These are phyloP conservation scores for Halenospora varia DNA, from an alignment of 495 filamentous ascomycete genomes.

Conservation along the genomic window DNA sequence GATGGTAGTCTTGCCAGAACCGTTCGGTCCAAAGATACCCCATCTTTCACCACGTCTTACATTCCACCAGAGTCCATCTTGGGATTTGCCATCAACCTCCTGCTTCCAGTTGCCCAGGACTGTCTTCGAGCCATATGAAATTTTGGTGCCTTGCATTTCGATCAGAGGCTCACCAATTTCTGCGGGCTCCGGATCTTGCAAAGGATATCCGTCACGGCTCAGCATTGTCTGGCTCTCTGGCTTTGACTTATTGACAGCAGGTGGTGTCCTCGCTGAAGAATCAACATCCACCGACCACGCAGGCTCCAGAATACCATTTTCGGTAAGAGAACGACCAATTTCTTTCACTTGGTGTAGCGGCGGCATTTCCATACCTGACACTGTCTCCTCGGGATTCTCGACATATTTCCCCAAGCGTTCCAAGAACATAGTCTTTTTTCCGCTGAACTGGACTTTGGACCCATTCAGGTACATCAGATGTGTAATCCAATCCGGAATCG, in stretches of 20 bases:
- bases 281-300: background rate
- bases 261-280: no score
- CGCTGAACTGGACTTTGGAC: constrained; percentile 55
- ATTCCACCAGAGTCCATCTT: constrained; percentile 72
- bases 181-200: constrained; percentile 12
- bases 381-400: constrained; percentile 31
- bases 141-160: constrained; percentile 77
- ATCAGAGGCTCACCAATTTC: constrained; percentile 59
- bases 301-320: constrained; percentile 29
- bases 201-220: constrained; percentile 28
- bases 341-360: constrained; percentile 49
- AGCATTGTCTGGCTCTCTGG: no score
- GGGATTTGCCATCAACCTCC: constrained; percentile 34
- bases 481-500: constrained; percentile 84
- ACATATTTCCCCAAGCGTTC: constrained; percentile 41
- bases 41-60: constrained; percentile 80
- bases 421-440: constrained; percentile 47
- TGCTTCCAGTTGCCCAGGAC: constrained; percentile 79
- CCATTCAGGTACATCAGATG: constrained; percentile 68
- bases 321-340: constrained; percentile 43
- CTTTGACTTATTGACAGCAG: no score
- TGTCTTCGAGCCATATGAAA: constrained; percentile 73
- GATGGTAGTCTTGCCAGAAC: constrained; percentile 87
- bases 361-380: no score
- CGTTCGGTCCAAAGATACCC: constrained; percentile 90